Conservation (phyloP, 2,329 filamentous ascomycete genomes). For the Diplodia scrobiculata region DNA sequence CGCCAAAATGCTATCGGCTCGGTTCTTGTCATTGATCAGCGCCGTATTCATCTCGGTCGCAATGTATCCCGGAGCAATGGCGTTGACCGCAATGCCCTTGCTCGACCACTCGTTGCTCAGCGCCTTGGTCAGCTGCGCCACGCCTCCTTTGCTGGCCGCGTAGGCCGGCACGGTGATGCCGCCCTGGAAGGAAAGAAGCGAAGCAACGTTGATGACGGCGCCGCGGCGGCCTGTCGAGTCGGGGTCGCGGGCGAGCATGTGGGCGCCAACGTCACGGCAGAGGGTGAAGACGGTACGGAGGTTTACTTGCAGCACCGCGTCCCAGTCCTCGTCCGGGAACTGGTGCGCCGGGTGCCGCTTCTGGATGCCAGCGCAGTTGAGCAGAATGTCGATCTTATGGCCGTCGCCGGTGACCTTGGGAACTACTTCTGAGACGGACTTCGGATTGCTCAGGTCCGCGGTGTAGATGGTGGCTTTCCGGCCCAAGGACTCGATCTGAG, state of each 20-base stretch:
- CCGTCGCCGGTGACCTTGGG: constrained; percentile 64
- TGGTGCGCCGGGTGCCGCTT: constrained; percentile 71
- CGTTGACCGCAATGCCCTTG: constrained; percentile 82
- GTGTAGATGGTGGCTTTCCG: constrained; percentile 69
- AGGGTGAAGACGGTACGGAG: constrained; percentile 78
- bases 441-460: constrained; percentile 66
- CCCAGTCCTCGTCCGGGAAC: constrained; percentile 78
- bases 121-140: constrained; percentile 81
- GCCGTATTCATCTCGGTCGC: constrained; percentile 93
- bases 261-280: constrained; percentile 72
- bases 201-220: constrained; percentile 81
- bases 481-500: constrained; percentile 64
- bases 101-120: constrained; percentile 82
- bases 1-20: constrained; percentile 72
- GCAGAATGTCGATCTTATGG: constrained; percentile 70
- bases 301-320: constrained; percentile 83
- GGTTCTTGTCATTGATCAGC: constrained; percentile 69
- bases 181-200: constrained; percentile 80
- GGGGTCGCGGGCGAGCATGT: constrained; percentile 66
- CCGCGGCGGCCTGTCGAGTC: constrained; percentile 61
- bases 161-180: constrained; percentile 88
- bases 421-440: constrained; percentile 63
- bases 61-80: constrained; percentile 86
- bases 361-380: constrained; percentile 89
- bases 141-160: constrained; percentile 80